Conservation (phyloP, 495 filamentous ascomycete species). For the Parachaetomium inaequale region DNA sequence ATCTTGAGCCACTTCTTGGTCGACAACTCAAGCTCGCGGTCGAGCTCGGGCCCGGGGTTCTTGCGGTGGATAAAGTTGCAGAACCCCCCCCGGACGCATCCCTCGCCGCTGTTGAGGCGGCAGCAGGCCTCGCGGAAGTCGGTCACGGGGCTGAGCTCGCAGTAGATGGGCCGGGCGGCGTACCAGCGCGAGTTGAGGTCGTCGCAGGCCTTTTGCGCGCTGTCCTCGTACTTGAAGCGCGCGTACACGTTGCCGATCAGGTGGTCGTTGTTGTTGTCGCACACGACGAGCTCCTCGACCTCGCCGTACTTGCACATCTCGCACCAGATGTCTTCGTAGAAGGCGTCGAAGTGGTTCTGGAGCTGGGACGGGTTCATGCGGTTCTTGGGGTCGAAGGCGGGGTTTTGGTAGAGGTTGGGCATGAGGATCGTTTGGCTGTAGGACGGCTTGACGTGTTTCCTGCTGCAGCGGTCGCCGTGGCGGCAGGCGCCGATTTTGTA, state of each 20-base stretch:
- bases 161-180: constrained; percentile 94
- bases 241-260: constrained; percentile 99
- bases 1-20: constrained; percentile 96
- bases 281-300: constrained; percentile 83
- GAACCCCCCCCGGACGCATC: constrained; percentile 93
- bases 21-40: constrained; percentile 76
- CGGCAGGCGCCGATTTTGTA: constrained; percentile 87
- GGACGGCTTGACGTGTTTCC: constrained; percentile 98
- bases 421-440: constrained; percentile 97
- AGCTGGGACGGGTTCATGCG: constrained; percentile 93
- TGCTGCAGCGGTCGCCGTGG: constrained; percentile 94
- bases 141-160: constrained; percentile 92
- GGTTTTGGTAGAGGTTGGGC: constrained; percentile 98
- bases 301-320: constrained; percentile 96
- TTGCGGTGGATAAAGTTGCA: constrained; percentile 99
- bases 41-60: constrained; percentile 82
- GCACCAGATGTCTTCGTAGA: constrained; percentile 99
- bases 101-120: constrained; percentile 88
- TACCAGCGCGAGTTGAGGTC: constrained; percentile 94
- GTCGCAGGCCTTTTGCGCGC: constrained; percentile 89
- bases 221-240: constrained; percentile 99
- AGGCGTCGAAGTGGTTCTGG: constrained; percentile 98
- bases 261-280: constrained; percentile 97
- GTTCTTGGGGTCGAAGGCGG: constrained; percentile 92
- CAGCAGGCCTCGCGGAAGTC: constrained; percentile 99